phyloP scores from a whole-genome alignment of 2,329 filamentous ascomycete species.

The Fusarium guadeloupense region DNA sequence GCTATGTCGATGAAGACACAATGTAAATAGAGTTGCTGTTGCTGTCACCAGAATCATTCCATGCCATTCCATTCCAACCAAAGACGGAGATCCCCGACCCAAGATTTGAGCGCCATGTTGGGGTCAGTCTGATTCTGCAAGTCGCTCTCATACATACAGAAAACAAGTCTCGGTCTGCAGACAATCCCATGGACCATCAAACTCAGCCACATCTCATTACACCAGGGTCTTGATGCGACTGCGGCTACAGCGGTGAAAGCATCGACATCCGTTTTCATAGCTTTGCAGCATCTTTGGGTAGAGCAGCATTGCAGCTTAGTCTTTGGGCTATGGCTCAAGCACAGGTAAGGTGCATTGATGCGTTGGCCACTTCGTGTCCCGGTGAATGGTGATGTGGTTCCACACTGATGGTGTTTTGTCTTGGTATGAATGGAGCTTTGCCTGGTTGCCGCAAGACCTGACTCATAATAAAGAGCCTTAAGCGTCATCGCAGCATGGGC shows the following conservation, averaged over 20 bases:
- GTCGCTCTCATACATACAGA: too few species aligned
- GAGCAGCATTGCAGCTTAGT: slow-evolving; percentile 33
- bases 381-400: slow-evolving; percentile 28
- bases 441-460: slow-evolving; percentile 23
- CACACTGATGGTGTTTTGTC: slow-evolving; percentile 33
- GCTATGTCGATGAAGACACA: background rate
- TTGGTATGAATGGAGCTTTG: slow-evolving; percentile 31
- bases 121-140: background rate
- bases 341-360: slow-evolving; percentile 35
- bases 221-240: slow-evolving; percentile 21
- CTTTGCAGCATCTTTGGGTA: slow-evolving; percentile 34
- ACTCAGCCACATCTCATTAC: slow-evolving; percentile 22
- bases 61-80: slow-evolving; percentile 32
- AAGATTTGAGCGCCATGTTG: slow-evolving; percentile 8
- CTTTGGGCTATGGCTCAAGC: slow-evolving; percentile 24
- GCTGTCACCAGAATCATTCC: slow-evolving; percentile 16
- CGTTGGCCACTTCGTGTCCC: slow-evolving; percentile 35
- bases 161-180: background rate
- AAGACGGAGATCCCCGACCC: slow-evolving; percentile 28
- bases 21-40: slow-evolving; percentile 16
- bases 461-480: slow-evolving; percentile 20
- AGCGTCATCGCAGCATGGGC: slow-evolving; percentile 17
- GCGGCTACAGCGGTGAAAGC: slow-evolving; percentile 31
- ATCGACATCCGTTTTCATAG: slow-evolving; percentile 25
- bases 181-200: slow-evolving; percentile 3